Conservation (phyloP, 2,329 filamentous ascomycete genomes). For the Aspergillus alliaceus region DNA sequence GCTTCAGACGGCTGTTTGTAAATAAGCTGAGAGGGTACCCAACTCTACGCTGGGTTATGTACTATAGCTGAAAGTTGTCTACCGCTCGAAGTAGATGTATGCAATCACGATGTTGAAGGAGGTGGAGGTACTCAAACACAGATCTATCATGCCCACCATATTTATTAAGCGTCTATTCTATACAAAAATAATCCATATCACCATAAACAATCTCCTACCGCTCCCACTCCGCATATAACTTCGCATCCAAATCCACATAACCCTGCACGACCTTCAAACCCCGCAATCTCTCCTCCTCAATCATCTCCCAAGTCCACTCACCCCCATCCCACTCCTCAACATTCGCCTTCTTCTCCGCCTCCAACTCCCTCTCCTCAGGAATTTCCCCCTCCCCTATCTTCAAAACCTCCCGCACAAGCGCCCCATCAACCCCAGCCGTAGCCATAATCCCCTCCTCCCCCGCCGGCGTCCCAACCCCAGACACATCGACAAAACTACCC, state of each 20-base stretch:
- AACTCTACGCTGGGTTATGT: background rate
- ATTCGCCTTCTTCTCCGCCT: constrained; percentile 33
- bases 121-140: no score
- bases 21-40: background rate
- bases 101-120: background rate
- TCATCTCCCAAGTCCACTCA: constrained; percentile 61
- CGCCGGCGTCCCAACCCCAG: constrained; percentile 33
- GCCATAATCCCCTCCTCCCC: constrained; percentile 36
- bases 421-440: constrained; percentile 32
- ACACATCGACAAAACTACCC: constrained; percentile 24
- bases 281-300: constrained; percentile 57
- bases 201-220: no score
- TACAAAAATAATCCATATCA: background rate
- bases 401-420: constrained; percentile 37
- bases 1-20: no score
- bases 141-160: no score
- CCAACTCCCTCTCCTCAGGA: constrained; percentile 25
- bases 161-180: background rate
- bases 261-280: constrained; percentile 57
- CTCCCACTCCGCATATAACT: constrained; percentile 51
- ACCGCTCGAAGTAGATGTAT: background rate
- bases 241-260: constrained; percentile 55
- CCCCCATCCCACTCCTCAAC: constrained; percentile 34
- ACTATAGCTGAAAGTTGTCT: background rate
- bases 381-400: constrained; percentile 33